Conservation (phyloP, 495 filamentous ascomycete genomes). For the Cairneyella variabilis region DNA sequence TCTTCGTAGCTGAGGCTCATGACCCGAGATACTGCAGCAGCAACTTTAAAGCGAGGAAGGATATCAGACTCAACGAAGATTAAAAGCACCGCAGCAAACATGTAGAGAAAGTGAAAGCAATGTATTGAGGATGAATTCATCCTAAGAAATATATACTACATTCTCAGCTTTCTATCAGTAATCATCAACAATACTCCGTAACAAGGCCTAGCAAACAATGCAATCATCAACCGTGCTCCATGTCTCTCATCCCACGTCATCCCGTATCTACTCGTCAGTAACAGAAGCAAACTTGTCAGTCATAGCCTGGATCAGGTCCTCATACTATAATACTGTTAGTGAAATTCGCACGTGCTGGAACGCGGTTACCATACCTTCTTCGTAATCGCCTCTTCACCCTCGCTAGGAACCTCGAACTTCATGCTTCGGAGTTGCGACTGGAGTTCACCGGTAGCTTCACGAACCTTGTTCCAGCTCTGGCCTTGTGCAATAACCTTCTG, state of each 20-base stretch:
- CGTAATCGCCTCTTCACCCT: slow-evolving; percentile 68
- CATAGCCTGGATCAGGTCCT: slow-evolving; percentile 85
- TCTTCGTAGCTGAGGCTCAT: too few relatives aligned
- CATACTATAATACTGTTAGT: slow-evolving; percentile 55
- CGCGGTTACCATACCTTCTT: slow-evolving; percentile 61
- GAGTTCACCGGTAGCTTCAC: slow-evolving; percentile 84
- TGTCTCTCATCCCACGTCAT: not conserved
- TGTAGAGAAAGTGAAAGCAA: too few relatives aligned
- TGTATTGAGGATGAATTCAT: slow-evolving; percentile 18
- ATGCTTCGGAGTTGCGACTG: slow-evolving; percentile 78
- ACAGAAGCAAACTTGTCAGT: slow-evolving; percentile 94
- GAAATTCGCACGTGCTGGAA: slow-evolving; percentile 16
- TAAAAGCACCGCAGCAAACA: too few relatives aligned
- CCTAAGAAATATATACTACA: slow-evolving; percentile 26
- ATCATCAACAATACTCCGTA: slow-evolving; percentile 12
- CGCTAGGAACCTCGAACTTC: slow-evolving; percentile 90
- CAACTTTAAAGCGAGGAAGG: too few relatives aligned
- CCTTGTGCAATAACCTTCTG: slow-evolving; percentile 93
- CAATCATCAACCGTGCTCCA: slow-evolving; percentile 4
- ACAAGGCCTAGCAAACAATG: slow-evolving; percentile 15
- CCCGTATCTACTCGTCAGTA: slow-evolving; percentile 70
- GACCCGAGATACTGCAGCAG: too few relatives aligned
- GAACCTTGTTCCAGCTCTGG: slow-evolving; percentile 84
- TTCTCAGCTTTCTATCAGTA: slow-evolving; percentile 8
- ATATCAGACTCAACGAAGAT: too few relatives aligned